Percentiles rank a stretch among this genome's conserved stretches.
Evolutionary conservation across 441 rosid genomes (phyloP).

Genomic region (Populus hybrid): DNA sequence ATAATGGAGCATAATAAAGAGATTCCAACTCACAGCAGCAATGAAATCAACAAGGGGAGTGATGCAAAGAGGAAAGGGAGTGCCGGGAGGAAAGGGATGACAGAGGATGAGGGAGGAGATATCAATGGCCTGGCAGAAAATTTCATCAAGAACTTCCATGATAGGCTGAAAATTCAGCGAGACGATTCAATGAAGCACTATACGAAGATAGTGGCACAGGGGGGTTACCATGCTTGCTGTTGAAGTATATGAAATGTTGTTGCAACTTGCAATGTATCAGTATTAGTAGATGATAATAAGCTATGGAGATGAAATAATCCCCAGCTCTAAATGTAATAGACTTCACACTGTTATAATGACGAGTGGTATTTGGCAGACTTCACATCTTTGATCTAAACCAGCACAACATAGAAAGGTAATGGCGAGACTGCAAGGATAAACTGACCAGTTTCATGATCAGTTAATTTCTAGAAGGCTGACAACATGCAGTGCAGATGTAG

Average conservation of each 20-base stretch:
- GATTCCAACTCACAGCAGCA: background rate
- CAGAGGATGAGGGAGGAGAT: constrained; percentile 20
- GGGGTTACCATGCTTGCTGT: background rate
- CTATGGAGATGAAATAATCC: background rate
- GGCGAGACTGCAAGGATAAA: background rate
- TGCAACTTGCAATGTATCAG: background rate
- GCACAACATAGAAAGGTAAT: background rate
- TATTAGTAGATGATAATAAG: background rate
- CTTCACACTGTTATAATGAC: background rate
- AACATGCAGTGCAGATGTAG: background rate
- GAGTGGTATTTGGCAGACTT: too few species aligned
- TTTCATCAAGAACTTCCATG: constrained; percentile 34
- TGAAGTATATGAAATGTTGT: background rate
- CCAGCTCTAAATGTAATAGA: background rate
- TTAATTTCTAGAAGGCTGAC: background rate
- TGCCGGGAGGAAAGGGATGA: background rate
- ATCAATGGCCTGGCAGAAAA: constrained; percentile 30
- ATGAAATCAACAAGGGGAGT: background rate
- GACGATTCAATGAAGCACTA: constrained; percentile 16
- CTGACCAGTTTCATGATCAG: background rate
- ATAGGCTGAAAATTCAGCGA: constrained; percentile 23
- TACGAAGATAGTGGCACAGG: constrained; percentile 14
- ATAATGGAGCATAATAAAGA: background rate
- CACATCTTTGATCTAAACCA: background rate
- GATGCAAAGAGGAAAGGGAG: background rate